Evolutionary conservation across 2,329 filamentous ascomycete genomes (phyloP).

Genomic region (Botrytis porri): DNA sequence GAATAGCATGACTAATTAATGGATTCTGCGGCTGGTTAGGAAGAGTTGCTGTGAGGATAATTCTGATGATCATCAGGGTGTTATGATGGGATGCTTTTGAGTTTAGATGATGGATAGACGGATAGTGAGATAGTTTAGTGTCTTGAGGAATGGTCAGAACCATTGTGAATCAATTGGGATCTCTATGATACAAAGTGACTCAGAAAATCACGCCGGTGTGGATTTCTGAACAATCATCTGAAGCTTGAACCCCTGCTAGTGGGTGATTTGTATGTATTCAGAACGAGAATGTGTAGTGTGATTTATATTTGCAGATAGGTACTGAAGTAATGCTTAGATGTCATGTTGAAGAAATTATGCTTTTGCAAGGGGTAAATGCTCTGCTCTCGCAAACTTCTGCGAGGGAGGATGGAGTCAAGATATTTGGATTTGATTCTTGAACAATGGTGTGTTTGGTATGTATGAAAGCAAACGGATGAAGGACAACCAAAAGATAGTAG

Average conservation of each 20-base stretch:
- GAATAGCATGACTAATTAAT: not conserved
- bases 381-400: not conserved
- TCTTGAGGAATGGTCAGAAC: not conserved
- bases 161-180: not conserved
- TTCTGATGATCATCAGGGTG: not conserved
- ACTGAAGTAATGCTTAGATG: not conserved
- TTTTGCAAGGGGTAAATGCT: not conserved
- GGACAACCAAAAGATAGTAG: not conserved
- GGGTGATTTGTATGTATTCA: not conserved
- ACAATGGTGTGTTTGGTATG: not conserved
- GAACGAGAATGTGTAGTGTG: not conserved
- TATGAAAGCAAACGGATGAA: not conserved
- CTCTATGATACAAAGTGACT: not conserved
- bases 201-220: not conserved
- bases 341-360: no score
- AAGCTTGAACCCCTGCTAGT: not conserved
- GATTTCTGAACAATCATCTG: not conserved
- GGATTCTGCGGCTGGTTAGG: not conserved
- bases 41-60: not conserved
- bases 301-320: fast-evolving
- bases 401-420: not conserved
- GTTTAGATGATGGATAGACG: not conserved
- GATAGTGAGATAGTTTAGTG: not conserved
- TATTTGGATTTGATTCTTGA: not conserved
- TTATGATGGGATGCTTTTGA: not conserved